These are phyloP conservation scores for Detonula confervacea DNA, from an alignment of 352 stramenopile genomes.

Conservation along the genomic window DNA sequence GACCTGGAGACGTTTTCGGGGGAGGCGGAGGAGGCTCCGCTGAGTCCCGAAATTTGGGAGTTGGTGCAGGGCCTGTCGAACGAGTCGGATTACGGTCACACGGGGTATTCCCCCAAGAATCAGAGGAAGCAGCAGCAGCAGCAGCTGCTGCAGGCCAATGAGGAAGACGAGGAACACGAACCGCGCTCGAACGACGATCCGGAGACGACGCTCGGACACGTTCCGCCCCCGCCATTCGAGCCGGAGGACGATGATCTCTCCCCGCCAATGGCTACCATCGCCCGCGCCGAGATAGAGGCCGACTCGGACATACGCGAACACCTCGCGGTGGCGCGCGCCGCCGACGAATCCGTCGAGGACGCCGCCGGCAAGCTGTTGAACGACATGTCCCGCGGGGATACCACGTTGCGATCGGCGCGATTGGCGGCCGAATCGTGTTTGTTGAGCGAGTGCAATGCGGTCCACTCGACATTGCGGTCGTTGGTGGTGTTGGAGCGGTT, in stretches of 20 bases:
- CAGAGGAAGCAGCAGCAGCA: background rate
- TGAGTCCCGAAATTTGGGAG: constrained; percentile 61
- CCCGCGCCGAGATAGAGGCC: constrained; percentile 60
- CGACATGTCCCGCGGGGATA: constrained; percentile 65
- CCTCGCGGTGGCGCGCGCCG: constrained; percentile 51
- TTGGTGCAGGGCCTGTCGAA: constrained; percentile 63
- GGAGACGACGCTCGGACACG: too few species aligned
- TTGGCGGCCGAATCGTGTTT: constrained; percentile 70
- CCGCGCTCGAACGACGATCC: too few species aligned
- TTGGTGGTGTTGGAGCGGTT: constrained; percentile 63
- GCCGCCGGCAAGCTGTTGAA: constrained; percentile 61
- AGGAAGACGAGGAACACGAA: too few species aligned
- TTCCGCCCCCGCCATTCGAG: too few species aligned
- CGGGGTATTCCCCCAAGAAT: constrained; percentile 40
- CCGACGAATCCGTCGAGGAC: constrained; percentile 68
- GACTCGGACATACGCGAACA: constrained; percentile 59
- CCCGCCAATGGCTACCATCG: constrained; percentile 22
- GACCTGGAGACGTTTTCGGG: too few species aligned
- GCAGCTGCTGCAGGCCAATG: too few species aligned
- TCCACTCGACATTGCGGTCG: constrained; percentile 48
- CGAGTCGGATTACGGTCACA: constrained; percentile 65
- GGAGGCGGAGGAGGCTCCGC: constrained; percentile 15
- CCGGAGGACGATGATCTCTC: too few species aligned
- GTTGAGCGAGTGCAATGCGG: constrained; percentile 64
- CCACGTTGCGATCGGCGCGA: constrained; percentile 59